Evolutionary conservation across 495 filamentous ascomycete species (phyloP), one percentile per base, ranked within the genome.

Genomic region (Aspergillus indologenus): DNA sequence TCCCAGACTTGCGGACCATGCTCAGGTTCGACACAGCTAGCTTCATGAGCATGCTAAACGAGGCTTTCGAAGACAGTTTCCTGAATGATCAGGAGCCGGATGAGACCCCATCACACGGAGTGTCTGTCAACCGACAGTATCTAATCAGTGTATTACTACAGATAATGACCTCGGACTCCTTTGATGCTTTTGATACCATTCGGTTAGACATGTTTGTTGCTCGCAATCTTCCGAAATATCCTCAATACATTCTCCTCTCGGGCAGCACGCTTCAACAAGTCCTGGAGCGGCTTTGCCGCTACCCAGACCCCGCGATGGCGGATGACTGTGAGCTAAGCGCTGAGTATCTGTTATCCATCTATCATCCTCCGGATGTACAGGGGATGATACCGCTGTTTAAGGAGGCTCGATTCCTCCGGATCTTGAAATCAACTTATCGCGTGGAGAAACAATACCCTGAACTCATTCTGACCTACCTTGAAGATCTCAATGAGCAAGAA

Each of bases 121-220:
- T 87, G 40, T 90, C 88, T 8, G 85, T 97, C 54, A 92, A 95
- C 62, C 83, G 94, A 24, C 94, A 97, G 72, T 92, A 91, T 68
- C 80, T 98, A 54, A 82, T 96, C 58, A 93, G 86, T 50, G 94
- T 96, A 44, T 71, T 98, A 53, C 79, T 96, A 23, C 91, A 96
- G 67, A 85, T 96, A 23, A 94, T 98, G 90, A 85, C 83, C 53
- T 71, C 84, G 11, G 67, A 78, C 17, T 83, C 85, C 11, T 97
- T 95, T 66, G 80, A 83, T 4, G 65, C 84, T n/a, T 83, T 88
- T 58, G 90, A 97, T 70, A 91, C 88, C 23, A 90, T 98, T 57
- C 98, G 95, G 71, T 81, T 98, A 34, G 88, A 98, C 69, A 98
- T 98, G 90, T 98, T 98, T 67, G 85, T 98, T 69, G 93, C 94